Base-by-base conservation (phyloP, 805 yeast genomes). In the Pichia thaimueangensis region DNA sequence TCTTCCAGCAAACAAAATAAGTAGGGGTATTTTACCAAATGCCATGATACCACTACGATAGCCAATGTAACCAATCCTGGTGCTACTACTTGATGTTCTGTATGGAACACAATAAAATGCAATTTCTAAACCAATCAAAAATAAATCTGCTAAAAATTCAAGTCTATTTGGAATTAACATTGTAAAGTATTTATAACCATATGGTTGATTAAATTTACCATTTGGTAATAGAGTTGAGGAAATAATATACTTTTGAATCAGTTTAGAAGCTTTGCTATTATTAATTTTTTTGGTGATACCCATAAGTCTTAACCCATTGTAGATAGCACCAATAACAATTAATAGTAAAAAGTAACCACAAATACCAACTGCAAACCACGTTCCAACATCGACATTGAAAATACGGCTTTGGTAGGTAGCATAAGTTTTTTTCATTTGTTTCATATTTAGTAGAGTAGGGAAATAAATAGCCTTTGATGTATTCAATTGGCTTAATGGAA, bases 1-100 rank as follows among this genome's bases (percentile, higher is more conserved):
- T 46, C 75, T 58, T 28, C 77, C 76, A 6, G 73, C 68, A 53
- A 71, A 71, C 29, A 73, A 55, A 17, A 73, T 55, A 36, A 68
- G 45, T 6, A 60, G 46, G 4, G 78, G 77, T 30, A 69, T 54
- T 25, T 54, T 45, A 37, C 68, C 51, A 58, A 61, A 68, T 15
- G 68, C 47, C 24, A 58, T 50, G 50, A 67, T 58, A 30, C 73
- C 74, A 9, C 30, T 13, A 25, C 38, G 48, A 37, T 51, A 59
- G 15, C 50, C 54, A 22, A 56, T 32, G n/a, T 32, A 38, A 41
- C 52, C 45, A 30, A 50, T 69, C 57, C 37, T 64, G 53, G 45
- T 60, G 12, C 3, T 7, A 41, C 65, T 65, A 57, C 45, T 37
- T 10, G 37, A 10, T 8, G 12, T 16, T 5, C 36, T 37, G 24